Base-by-base conservation (phyloP, 78 protist genomes). In the Ministeria vibrans region DNA sequence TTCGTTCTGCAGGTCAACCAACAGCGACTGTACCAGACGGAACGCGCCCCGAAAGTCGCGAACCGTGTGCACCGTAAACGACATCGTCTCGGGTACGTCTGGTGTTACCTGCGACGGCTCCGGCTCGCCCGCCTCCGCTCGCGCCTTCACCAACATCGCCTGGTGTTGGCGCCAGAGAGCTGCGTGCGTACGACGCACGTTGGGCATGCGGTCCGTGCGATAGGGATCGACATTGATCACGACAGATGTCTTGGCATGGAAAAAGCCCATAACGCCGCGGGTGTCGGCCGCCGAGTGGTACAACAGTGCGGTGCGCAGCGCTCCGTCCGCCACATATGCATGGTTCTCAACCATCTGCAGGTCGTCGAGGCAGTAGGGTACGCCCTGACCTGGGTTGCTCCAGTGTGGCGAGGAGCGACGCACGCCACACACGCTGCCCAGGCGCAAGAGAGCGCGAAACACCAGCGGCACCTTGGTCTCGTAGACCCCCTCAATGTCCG, bases 401-500 rank as follows among this genome's bases (percentile, higher is more conserved):
- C 66, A 23, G n/a, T 3, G 5, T 4, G 66, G 36, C n/a, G n/a
- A 23, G 7, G 34, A 6, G 11, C 36, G 42, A 7, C 77, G 77
- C 55, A 77, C 53, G 2, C 20, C 9, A 25, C 42, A 22, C 13
- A 61, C 43, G 34, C 82, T 63, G 25, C 95, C 94, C 51, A 90
- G 70, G 44, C 80, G 61, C 30, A 83, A 20, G 36, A 95, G 71
- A 0, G 95, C 92, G 23, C 87, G 82, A 66, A 80, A 77, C 34
- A 78, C 79, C 39, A 87, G 80, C 30, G 96, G 95, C 2, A 90
- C 46, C 13, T 80, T 41, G 13, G 83, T 66, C 75, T 94, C 97
- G 53, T 95, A 95, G 32, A 93, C 89, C 45, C 96, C 98, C 27
- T 83, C 92, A n/a, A 90, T 84, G 46, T 86, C 82, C 38, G 92